Percentiles rank a stretch among this genome's conserved stretches.
Conservation (phyloP, 2,329 filamentous ascomycete species). For the Dothistroma septosporum region DNA sequence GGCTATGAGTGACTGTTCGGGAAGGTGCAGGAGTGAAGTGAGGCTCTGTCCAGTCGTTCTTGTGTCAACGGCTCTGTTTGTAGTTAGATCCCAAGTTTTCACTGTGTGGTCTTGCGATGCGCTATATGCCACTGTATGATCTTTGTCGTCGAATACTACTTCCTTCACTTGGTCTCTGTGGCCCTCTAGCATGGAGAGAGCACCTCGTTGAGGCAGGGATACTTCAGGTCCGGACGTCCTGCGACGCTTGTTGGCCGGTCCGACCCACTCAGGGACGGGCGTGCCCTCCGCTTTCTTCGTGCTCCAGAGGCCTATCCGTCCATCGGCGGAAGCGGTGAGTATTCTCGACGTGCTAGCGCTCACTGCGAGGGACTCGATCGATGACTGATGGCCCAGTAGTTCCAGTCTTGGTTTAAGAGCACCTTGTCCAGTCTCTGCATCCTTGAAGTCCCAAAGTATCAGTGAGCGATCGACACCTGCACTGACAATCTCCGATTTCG, state of each 20-base stretch:
- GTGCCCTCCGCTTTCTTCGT: slow-evolving; percentile 72
- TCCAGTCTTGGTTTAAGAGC: slow-evolving; percentile 69
- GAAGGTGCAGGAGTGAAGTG: slow-evolving; percentile 71
- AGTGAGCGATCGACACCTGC: slow-evolving; percentile 80
- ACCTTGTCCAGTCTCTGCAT: slow-evolving; percentile 43
- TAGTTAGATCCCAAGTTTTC: slow-evolving; percentile 86
- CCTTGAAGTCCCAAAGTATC: slow-evolving; percentile 81
- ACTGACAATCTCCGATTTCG: slow-evolving; percentile 72
- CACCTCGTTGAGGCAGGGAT: slow-evolving; percentile 65
- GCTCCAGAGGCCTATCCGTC: slow-evolving; percentile 83
- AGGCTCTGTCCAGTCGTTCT: slow-evolving; percentile 80
- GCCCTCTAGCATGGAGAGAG: slow-evolving; percentile 66
- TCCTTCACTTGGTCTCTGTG: slow-evolving; percentile 73
- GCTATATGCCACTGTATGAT: slow-evolving; percentile 86
- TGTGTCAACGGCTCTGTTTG: slow-evolving; percentile 71
- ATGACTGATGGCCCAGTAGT: slow-evolving; percentile 74
- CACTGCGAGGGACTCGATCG: slow-evolving; percentile 70
- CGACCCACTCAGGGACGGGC: slow-evolving; percentile 65
- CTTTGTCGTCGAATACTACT: slow-evolving; percentile 77
- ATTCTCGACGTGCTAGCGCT: slow-evolving; percentile 71
- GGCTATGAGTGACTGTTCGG: slow-evolving; percentile 59
- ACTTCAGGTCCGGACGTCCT: slow-evolving; percentile 53
- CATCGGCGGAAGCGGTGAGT: slow-evolving; percentile 80
- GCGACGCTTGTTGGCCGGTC: slow-evolving; percentile 70
- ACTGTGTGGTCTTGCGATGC: slow-evolving; percentile 87